Percentiles rank a stretch among this genome's conserved stretches.
phyloP scores from a whole-genome alignment of 2,329 filamentous ascomycete species.

The Penicillium italicum region DNA sequence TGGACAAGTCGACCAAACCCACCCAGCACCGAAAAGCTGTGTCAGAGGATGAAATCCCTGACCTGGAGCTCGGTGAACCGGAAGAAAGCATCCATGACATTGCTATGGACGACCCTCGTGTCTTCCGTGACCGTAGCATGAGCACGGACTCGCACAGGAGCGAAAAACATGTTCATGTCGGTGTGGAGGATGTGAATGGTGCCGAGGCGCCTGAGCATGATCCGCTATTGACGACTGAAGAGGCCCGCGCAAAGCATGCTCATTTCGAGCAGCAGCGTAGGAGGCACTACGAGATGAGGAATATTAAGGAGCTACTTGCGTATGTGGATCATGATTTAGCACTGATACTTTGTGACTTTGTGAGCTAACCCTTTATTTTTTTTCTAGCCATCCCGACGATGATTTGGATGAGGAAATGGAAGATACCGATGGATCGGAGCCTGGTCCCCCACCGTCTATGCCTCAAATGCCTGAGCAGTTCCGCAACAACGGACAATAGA shows the following conservation, averaged over 20 bases:
- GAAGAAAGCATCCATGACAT: conserved; percentile 62
- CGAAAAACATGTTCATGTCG: conserved; percentile 80
- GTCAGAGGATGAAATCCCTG: conserved; percentile 78
- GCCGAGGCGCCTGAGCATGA: conserved; percentile 39
- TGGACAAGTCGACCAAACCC: conserved; percentile 50
- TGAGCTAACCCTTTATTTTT: too few species aligned
- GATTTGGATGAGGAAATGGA: conserved; percentile 56
- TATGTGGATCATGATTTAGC: conserved; percentile 37
- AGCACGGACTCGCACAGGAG: conserved; percentile 42
- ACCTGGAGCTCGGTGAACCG: conserved; percentile 85
- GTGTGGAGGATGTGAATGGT: conserved; percentile 39
- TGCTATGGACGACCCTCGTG: conserved; percentile 42
- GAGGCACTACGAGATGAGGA: conserved; percentile 98
- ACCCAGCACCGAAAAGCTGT: conserved; percentile 36
- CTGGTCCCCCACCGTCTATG: conserved; percentile 28
- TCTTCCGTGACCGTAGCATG: conserved; percentile 41
- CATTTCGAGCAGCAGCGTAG: conserved; percentile 89
- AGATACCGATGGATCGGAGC: conserved; percentile 41
- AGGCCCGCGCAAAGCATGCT: conserved; percentile 86
- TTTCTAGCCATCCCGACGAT: conserved; percentile 62
- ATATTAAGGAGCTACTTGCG: conserved; percentile 84
- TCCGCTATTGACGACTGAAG: conserved; percentile 56
- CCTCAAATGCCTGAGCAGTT: conserved; percentile 35
- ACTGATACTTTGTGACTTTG: background rate
- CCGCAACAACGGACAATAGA: conserved; percentile 24